phyloP scores from a whole-genome alignment of 2,329 filamentous ascomycete species.

The Tympanopsis confertula region DNA sequence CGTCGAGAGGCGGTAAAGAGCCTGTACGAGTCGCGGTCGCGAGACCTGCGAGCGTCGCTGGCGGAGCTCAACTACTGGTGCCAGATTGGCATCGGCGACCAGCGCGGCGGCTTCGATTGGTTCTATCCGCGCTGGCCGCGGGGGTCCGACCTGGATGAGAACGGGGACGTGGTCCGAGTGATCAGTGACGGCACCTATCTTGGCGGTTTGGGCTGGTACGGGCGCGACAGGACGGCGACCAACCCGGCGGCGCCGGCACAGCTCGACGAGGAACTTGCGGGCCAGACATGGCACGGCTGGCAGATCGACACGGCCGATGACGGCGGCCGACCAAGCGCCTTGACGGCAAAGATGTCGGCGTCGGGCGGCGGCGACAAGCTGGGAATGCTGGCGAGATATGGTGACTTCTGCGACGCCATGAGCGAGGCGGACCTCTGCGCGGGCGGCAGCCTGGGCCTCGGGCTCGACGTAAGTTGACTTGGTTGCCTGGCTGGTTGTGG shows the following conservation, averaged over 20 bases:
- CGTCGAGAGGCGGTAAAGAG: constrained; percentile 51
- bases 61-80: constrained; percentile 92
- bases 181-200: constrained; percentile 72
- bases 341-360: constrained; percentile 20
- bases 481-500: background rate
- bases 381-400: constrained; percentile 34
- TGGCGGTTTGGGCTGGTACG: constrained; percentile 66
- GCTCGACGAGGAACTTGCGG: constrained; percentile 41
- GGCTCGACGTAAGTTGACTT: constrained; percentile 17
- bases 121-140: constrained; percentile 68
- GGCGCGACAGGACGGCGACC: constrained; percentile 41
- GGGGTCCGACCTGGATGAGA: constrained; percentile 55
- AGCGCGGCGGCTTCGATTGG: constrained; percentile 83
- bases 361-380: constrained; percentile 10
- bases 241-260: constrained; percentile 17
- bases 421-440: constrained; percentile 57
- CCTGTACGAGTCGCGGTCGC: constrained; percentile 57
- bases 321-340: constrained; percentile 24
- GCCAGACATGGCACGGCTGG: constrained; percentile 60
- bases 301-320: constrained; percentile 49
- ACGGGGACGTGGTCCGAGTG: constrained; percentile 61
- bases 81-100: constrained; percentile 84
- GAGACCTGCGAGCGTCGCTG: constrained; percentile 71
- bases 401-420: constrained; percentile 42
- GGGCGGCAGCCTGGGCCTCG: constrained; percentile 28